These are phyloP conservation scores for Flammula alnicola DNA, from an alignment of 1,284 basidiomycete species.

Conservation along the genomic window DNA sequence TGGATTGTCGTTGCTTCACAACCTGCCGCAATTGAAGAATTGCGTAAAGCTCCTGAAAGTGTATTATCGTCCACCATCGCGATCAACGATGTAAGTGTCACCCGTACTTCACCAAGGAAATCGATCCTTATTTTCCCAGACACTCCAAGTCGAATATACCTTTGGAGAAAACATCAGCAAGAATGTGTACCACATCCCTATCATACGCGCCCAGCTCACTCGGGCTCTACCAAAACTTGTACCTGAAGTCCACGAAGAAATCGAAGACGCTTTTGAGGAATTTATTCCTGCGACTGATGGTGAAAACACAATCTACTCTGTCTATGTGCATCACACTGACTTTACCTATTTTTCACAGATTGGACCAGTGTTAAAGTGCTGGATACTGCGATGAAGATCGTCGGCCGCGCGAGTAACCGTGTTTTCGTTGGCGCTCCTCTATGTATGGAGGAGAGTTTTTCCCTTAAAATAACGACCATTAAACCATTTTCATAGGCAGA, in stretches of 20 bases:
- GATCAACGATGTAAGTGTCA: conserved; percentile 9
- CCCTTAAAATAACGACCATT: neutral
- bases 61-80: conserved; percentile 24
- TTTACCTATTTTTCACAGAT: conserved; percentile 10
- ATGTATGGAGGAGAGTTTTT: conserved; percentile 23
- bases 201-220: conserved; percentile 17
- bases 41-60: conserved; percentile 31
- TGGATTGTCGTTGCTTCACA: conserved; percentile 34
- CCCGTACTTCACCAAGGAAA: no score
- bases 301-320: neutral
- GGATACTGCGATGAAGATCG: conserved; percentile 14
- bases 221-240: conserved; percentile 13
- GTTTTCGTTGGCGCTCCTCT: conserved; percentile 27
- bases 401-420: conserved; percentile 23
- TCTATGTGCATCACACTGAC: neutral
- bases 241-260: conserved; percentile 18
- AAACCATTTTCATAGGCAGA: conserved; percentile 10
- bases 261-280: conserved; percentile 15
- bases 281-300: conserved; percentile 13
- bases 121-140: neutral
- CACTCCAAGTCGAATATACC: conserved; percentile 16
- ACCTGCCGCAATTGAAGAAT: conserved; percentile 29
- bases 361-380: conserved; percentile 14
- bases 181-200: conserved; percentile 18
- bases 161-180: conserved; percentile 10